Conservation (phyloP, 352 stramenopile genomes). For the Phytophthora citricola region DNA sequence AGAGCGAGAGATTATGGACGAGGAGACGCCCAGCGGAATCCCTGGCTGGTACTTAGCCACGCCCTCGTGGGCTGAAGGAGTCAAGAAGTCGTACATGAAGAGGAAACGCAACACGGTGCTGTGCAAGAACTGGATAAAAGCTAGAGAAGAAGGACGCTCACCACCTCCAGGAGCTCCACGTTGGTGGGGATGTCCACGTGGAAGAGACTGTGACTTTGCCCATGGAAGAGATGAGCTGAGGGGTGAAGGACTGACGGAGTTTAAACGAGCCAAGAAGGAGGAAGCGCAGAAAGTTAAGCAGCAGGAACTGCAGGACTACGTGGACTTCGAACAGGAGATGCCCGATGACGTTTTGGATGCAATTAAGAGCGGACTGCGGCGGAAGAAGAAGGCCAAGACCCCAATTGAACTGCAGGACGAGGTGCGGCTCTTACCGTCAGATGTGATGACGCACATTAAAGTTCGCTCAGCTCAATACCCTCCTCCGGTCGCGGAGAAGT, state of each 20-base stretch:
- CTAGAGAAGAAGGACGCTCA: conserved; percentile 47
- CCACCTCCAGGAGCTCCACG: conserved; percentile 58
- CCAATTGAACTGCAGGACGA: conserved; percentile 34
- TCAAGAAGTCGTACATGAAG: conserved; percentile 90
- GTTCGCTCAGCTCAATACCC: conserved; percentile 32
- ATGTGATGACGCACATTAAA: conserved; percentile 41
- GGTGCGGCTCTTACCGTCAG: conserved; percentile 27
- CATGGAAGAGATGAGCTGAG: conserved; percentile 83
- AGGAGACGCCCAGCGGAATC: conserved; percentile 87
- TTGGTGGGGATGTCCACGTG: conserved; percentile 87
- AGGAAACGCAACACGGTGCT: conserved; percentile 79
- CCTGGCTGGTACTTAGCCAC: conserved; percentile 84
- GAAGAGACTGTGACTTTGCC: conserved; percentile 84
- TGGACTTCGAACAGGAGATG: conserved; percentile 78
- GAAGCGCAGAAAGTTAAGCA: conserved; percentile 64
- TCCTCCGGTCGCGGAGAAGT: conserved; percentile 34
- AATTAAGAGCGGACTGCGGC: conserved; percentile 67
- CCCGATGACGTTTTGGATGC: conserved; percentile 72
- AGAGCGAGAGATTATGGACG: conserved; percentile 74
- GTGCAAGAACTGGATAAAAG: conserved; percentile 77
- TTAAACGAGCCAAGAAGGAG: conserved; percentile 78
- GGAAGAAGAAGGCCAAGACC: conserved; percentile 40
- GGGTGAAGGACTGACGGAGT: conserved; percentile 66
- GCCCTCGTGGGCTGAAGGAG: conserved; percentile 82
- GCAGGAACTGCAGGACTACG: conserved; percentile 66